Conservation (phyloP, 2,329 filamentous ascomycete species). For the Aspergillus fischeri region DNA sequence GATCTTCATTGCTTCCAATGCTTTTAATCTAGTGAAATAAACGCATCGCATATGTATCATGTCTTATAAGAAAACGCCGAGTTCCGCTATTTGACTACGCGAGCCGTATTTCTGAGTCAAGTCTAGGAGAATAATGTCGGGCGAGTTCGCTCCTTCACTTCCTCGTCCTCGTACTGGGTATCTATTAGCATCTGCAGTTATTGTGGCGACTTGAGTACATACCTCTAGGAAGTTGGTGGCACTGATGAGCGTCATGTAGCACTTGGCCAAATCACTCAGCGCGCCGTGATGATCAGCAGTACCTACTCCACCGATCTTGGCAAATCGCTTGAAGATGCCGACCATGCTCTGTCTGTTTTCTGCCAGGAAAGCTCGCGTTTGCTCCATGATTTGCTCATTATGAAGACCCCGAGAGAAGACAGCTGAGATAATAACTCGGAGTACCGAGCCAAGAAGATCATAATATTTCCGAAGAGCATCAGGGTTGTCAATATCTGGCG, state of each 20-base stretch:
- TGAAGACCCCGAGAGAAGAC: conserved; percentile 77
- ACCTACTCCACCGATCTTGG: conserved; percentile 62
- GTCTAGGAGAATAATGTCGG: conserved; percentile 32
- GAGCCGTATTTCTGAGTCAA: not conserved
- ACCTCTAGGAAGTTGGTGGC: conserved; percentile 85
- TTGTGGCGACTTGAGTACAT: conserved; percentile 30
- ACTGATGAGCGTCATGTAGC: conserved; percentile 76
- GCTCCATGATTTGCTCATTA: conserved; percentile 67
- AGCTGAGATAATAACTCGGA: conserved; percentile 76
- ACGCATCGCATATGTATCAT: not conserved
- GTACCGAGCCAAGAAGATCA: conserved; percentile 71
- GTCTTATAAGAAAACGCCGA: not conserved
- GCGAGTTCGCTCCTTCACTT: conserved; percentile 27
- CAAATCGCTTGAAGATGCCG: conserved; percentile 84
- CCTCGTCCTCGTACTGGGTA: conserved; percentile 40
- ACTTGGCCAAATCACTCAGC: conserved; percentile 74
- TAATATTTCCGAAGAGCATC: conserved; percentile 77
- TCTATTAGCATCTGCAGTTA: conserved; percentile 11
- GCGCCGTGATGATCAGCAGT: conserved; percentile 53
- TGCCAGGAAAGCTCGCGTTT: conserved; percentile 73
- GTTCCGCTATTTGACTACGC: not conserved
- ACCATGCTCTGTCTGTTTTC: conserved; percentile 82
- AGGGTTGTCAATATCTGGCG: conserved; percentile 59
- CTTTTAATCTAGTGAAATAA: not conserved
- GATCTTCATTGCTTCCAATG: not conserved